These are phyloP conservation scores for Nicotiana sylvestris DNA, from an alignment of 257 asterid species.

Conservation along the genomic window DNA sequence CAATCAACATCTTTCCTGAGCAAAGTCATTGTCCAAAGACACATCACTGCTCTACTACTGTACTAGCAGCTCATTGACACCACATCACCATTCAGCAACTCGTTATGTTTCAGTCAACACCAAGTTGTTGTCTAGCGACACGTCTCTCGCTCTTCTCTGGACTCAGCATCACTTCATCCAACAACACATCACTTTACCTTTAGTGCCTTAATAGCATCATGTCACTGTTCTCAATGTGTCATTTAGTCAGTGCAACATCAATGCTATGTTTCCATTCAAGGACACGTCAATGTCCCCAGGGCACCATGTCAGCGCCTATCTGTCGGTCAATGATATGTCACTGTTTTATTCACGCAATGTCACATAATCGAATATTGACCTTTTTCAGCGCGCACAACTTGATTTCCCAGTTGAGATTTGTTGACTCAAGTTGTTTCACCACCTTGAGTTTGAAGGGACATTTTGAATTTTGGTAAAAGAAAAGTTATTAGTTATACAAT, in stretches of 20 bases:
- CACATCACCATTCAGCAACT: neutral
- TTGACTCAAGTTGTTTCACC: neutral
- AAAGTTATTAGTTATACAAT: no score
- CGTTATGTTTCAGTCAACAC: neutral
- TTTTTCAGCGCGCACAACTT: neutral
- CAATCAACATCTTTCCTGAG: neutral
- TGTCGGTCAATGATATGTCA: no score
- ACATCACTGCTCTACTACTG: neutral
- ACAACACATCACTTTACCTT: neutral
- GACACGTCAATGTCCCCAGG: neutral
- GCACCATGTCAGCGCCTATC: neutral
- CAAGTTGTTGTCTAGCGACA: neutral
- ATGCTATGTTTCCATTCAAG: neutral
- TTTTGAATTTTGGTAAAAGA: no score
- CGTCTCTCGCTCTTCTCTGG: neutral
- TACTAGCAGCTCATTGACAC: neutral
- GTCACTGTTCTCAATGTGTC: neutral
- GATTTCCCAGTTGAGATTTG: neutral
- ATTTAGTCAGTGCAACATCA: neutral
- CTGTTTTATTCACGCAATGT: neutral
- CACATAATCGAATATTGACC: neutral
- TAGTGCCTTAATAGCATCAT: neutral
- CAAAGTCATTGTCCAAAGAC: neutral
- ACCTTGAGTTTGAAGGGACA: neutral
- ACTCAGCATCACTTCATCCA: neutral